Evolutionary conservation across 2,329 filamentous ascomycete genomes (phyloP).

Genomic region (Nakataea oryzae): DNA sequence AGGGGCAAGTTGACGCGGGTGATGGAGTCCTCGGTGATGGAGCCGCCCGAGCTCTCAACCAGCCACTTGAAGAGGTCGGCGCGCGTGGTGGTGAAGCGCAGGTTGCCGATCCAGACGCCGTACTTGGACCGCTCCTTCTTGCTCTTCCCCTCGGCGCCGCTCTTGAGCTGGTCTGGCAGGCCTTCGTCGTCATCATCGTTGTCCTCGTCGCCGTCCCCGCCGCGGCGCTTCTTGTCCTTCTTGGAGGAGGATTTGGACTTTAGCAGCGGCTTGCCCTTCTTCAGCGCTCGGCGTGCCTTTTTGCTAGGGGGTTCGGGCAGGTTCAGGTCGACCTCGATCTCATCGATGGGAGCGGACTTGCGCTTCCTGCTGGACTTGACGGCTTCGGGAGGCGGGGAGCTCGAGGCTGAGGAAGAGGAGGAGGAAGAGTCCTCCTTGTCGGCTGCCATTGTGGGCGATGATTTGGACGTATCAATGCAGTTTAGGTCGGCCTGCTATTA

Average conservation of each 20-base stretch:
- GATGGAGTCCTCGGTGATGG: slow-evolving; percentile 59
- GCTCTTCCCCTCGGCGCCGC: background rate
- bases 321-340: slow-evolving; percentile 80
- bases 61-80: slow-evolving; percentile 71
- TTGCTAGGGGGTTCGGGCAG: slow-evolving; percentile 94
- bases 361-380: slow-evolving; percentile 49
- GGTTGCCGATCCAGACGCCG: slow-evolving; percentile 92
- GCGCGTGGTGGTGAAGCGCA: slow-evolving; percentile 73
- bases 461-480: too few species aligned
- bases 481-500: too few species aligned
- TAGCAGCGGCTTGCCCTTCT: slow-evolving; percentile 62
- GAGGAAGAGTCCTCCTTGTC: background rate
- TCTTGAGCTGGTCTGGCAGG: slow-evolving; percentile 1
- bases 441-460: background rate
- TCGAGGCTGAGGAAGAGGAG: background rate
- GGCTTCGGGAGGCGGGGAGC: background rate
- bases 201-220: background rate
- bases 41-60: slow-evolving; percentile 56
- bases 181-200: slow-evolving; percentile 9
- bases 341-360: slow-evolving; percentile 51
- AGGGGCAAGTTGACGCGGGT: slow-evolving; percentile 76
- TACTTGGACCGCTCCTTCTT: slow-evolving; percentile 60
- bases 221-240: slow-evolving; percentile 18
- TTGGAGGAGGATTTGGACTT: slow-evolving; percentile 24
- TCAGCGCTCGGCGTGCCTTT: slow-evolving; percentile 79